Conservation (phyloP, 768 basidiomycete species). For the Sarcodon sp. region DNA sequence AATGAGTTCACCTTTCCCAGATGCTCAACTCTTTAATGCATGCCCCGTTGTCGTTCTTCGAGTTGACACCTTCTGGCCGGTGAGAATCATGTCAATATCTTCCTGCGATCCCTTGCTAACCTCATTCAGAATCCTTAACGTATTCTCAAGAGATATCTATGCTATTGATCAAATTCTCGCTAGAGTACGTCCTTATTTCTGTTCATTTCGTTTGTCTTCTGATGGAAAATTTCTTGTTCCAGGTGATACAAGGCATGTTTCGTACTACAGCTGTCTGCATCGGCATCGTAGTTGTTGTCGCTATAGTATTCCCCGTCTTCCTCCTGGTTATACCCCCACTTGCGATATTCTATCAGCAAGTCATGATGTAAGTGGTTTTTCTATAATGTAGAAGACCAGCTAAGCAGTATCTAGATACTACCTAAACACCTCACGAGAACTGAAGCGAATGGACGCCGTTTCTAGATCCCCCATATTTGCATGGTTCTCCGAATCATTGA, state of each 20-base stretch:
- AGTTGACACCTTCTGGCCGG: slow-evolving; percentile 79
- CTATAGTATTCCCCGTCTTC: slow-evolving; percentile 73
- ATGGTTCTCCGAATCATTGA: slow-evolving; percentile 69
- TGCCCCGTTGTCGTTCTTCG: slow-evolving; percentile 83
- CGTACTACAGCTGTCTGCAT: slow-evolving; percentile 48
- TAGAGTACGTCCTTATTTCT: slow-evolving; percentile 25
- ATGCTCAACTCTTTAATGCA: slow-evolving; percentile 74
- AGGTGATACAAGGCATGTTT: slow-evolving; percentile 56
- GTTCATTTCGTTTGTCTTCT: not conserved
- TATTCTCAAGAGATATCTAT: slow-evolving; percentile 85
- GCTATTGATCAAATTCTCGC: slow-evolving; percentile 78
- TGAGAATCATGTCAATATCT: slow-evolving; percentile 16
- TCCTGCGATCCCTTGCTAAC: not conserved
- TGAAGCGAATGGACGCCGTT: slow-evolving; percentile 81
- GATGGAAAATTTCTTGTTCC: not conserved
- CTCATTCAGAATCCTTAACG: slow-evolving; percentile 57
- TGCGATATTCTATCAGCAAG: slow-evolving; percentile 64
- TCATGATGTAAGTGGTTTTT: slow-evolving; percentile 52
- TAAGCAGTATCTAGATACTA: slow-evolving; percentile 48
- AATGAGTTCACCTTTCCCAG: slow-evolving; percentile 21
- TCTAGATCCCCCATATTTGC: slow-evolving; percentile 88
- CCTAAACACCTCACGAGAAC: slow-evolving; percentile 73
- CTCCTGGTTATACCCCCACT: slow-evolving; percentile 64
- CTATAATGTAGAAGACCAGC: not conserved
- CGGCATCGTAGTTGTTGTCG: slow-evolving; percentile 62